Base-by-base conservation (phyloP, 148 eudicot genomes). In the Rhododendron molle region DNA sequence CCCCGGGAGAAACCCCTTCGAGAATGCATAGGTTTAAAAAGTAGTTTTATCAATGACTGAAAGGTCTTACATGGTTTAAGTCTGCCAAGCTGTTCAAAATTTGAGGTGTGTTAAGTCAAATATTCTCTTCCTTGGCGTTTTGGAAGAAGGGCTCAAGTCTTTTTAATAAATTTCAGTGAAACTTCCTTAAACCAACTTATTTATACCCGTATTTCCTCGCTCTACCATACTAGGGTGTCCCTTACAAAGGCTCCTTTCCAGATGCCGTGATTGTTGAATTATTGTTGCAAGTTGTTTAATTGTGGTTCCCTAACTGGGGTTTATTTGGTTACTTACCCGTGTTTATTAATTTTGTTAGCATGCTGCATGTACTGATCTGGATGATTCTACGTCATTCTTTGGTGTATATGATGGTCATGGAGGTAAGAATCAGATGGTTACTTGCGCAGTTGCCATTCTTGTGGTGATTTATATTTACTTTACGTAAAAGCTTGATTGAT, bases 341-440 rank as follows among this genome's bases (percentile, higher is more conserved):
- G 11, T 49, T 74, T 65, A 47, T 83, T 20, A 21, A 76, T 81
- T 86, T 88, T 72, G 90, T 85, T 89, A 97, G 99, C 99, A 97
- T 92, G 99, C 98, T 87, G 96, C 99, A 85, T 81, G 87, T 65
- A 92, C 95, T 46, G 96, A 97, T 93, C 92, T 97, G 89, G 99
- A 97, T 87, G 83, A 88, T 82, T 89, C 93, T 60, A 90, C 98
- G 85, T 93, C 99, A 77, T 97, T 97, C 91, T 97, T 97, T 92
- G 99, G 99, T 79, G 99, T 97, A 78, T 97, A 94, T 92, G 99
- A 97, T 89, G 99, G 99, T 85, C 99, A 97, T 78, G 99, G 99
- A 92, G 99, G 99, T 97, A 88, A 89, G 93, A 62, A 34, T 60
- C 30, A 43, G 82, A 81, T 36, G 26, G 86, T 84, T 40, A 28